Conservation (phyloP, 1,139 yeast species). For the Candida dubliniensis region DNA sequence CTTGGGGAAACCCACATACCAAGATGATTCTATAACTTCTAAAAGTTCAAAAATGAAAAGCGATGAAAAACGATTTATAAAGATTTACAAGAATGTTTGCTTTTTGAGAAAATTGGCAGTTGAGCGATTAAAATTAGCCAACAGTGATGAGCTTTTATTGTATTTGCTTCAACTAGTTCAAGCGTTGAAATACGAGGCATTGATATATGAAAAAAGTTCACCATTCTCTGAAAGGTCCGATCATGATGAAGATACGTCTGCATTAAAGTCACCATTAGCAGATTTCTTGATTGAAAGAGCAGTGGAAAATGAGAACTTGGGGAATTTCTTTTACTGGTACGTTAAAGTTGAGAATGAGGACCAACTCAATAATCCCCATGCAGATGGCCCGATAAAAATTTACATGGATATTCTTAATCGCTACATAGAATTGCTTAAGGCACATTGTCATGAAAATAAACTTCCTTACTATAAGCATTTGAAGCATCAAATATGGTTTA, state of each 20-base stretch:
- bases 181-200: conserved; percentile 74
- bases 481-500: conserved; percentile 47
- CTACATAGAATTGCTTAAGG: conserved; percentile 40
- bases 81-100: conserved; percentile 35
- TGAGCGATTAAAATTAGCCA: conserved; percentile 73
- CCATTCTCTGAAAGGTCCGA: conserved; percentile 4
- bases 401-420: conserved; percentile 39
- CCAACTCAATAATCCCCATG: conserved; percentile 34
- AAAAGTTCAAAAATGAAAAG: conserved; percentile 16
- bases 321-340: conserved; percentile 90
- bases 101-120: conserved; percentile 83
- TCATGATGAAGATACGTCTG: conserved; percentile 13
- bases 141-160: conserved; percentile 74
- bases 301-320: conserved; percentile 61
- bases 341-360: conserved; percentile 85
- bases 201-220: conserved; percentile 22
- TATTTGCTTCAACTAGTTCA: conserved; percentile 90
- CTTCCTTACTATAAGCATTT: conserved; percentile 39
- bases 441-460: conserved; percentile 28
- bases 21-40: conserved; percentile 6
- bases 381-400: conserved; percentile 18
- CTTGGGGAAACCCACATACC: conserved; percentile 22
- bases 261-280: conserved; percentile 62
- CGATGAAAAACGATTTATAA: conserved; percentile 34
- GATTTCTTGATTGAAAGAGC: conserved; percentile 77